Evolutionary conservation across 2,329 filamentous ascomycete genomes (phyloP), one percentile per base, ranked within the genome.

Genomic region (Claviceps purpurea): DNA sequence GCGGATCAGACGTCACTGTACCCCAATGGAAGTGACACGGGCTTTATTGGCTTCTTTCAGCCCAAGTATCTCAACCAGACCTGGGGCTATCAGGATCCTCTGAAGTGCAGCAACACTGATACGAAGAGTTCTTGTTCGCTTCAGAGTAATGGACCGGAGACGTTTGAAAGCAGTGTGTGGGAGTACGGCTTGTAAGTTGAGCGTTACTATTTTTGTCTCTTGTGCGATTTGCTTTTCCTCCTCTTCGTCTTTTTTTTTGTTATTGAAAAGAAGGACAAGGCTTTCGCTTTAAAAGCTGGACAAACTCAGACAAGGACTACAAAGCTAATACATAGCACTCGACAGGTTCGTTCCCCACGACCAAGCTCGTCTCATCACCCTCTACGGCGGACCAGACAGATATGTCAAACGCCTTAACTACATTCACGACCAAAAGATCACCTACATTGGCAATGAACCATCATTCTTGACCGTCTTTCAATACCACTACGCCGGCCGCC

Each of bases 101-200:
- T 85, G 7, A 74, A 74, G 56, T 87, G 84, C 66, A 75, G 71
- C 58, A 72, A 72, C 43, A 65, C 72, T 18, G 73, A 84, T 50
- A 70, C 70, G 11, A 70, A 68, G 6, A 81, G 76, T 1, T 70
- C 73, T 45, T 87, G 84, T 64, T 77, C 73, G 3, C 74, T 83
- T 1, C 70, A 84, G 43, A 72, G 78, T 54, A 76, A 72, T 2
- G 82, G 77, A 0, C 73, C 76, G 6, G 85, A 89, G 64, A 88
- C 84, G 0, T 89, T 85, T 57, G 85, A 89, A 63, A 81, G 78
- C 44, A 82, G 78, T 54, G 70, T 78, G 1, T 89, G 85, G 85
- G 77, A 87, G 52, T 89, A 89, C 61, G 79, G 78, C 16, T 89
- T 87, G 74, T 79, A 60, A 57, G 74, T 68, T 38, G 2, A 13